Percentiles rank a stretch among this genome's conserved stretches.
Evolutionary conservation across 2,329 filamentous ascomycete species (phyloP).

Genomic region (Diaporthe sp.): DNA sequence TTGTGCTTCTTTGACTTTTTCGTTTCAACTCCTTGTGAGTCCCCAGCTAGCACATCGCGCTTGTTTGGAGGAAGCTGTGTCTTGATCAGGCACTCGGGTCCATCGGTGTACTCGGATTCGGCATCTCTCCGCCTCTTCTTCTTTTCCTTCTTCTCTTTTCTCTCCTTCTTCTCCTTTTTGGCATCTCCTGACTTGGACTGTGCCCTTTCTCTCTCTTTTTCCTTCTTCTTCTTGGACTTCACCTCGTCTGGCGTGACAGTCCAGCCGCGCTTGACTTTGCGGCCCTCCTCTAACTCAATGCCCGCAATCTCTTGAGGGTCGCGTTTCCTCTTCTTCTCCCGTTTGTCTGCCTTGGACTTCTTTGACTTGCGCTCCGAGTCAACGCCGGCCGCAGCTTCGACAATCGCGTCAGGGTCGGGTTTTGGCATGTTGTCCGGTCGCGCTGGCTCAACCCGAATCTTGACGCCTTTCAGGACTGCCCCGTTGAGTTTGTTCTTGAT

Average conservation of each 20-base stretch:
- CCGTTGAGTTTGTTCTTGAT: slow-evolving; percentile 93
- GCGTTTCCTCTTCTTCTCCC: slow-evolving; percentile 56
- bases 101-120: slow-evolving; percentile 85
- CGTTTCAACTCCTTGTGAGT: slow-evolving; percentile 58
- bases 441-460: slow-evolving; percentile 88
- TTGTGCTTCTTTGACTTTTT: slow-evolving; percentile 74
- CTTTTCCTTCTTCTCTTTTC: slow-evolving; percentile 63
- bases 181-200: slow-evolving; percentile 54
- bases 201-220: slow-evolving; percentile 59
- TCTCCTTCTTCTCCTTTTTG: slow-evolving; percentile 63
- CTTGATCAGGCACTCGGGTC: slow-evolving; percentile 87
- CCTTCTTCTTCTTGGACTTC: slow-evolving; percentile 61
- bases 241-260: slow-evolving; percentile 74
- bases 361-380: slow-evolving; percentile 43
- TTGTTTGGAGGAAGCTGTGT: slow-evolving; percentile 73
- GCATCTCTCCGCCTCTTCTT: slow-evolving; percentile 69
- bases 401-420: slow-evolving; percentile 49
- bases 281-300: slow-evolving; percentile 77
- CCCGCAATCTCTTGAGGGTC: slow-evolving; percentile 71
- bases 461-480: slow-evolving; percentile 84
- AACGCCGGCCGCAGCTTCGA: slow-evolving; percentile 41
- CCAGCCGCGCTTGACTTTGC: slow-evolving; percentile 92
- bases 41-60: slow-evolving; percentile 48
- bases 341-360: slow-evolving; percentile 55
- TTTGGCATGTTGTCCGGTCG: slow-evolving; percentile 70